A percentile compares a stretch with the other conserved stretches of the same genome.
phyloP scores from a whole-genome alignment of 176 grass and related monocot genomes.

The Avena eriantha region DNA sequence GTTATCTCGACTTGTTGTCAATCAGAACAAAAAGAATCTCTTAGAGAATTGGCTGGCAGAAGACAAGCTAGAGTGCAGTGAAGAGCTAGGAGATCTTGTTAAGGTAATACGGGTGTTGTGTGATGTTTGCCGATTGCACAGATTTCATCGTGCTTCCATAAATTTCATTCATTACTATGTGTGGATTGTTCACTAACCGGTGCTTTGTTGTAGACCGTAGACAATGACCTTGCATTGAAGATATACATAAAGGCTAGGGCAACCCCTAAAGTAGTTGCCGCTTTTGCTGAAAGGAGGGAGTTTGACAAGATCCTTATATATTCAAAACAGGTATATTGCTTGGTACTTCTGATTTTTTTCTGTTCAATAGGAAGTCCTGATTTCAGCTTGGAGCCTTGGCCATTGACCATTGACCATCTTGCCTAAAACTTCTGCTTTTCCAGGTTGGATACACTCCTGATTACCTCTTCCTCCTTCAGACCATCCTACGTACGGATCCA shows the following conservation, averaged over 20 bases:
- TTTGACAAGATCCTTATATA: slow-evolving; percentile 95
- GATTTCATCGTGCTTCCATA: background rate
- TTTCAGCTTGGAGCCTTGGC: slow-evolving; percentile 33
- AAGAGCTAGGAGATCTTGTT: slow-evolving; percentile 95
- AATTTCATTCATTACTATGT: background rate
- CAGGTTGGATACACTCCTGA: slow-evolving; percentile 95
- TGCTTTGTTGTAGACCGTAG: slow-evolving; percentile 75
- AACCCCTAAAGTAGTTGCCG: slow-evolving; percentile 97
- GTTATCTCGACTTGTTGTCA: slow-evolving; percentile 92
- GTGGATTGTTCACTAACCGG: slow-evolving; percentile 35
- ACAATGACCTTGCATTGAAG: slow-evolving; percentile 98
- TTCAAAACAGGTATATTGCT: slow-evolving; percentile 80
- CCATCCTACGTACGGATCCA: slow-evolving; percentile 90
- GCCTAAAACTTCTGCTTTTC: slow-evolving; percentile 44
- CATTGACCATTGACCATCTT: slow-evolving; percentile 30
- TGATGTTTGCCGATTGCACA: slow-evolving; percentile 22
- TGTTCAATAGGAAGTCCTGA: slow-evolving; percentile 23
- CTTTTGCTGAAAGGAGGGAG: slow-evolving; percentile 97
- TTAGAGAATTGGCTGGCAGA: slow-evolving; percentile 93
- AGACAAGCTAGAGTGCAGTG: slow-evolving; percentile 95
- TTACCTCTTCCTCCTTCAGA: slow-evolving; percentile 95
- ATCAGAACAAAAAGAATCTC: slow-evolving; percentile 99
- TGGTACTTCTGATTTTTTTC: background rate
- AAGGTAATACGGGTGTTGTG: slow-evolving; percentile 50
- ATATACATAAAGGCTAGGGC: slow-evolving; percentile 99